Evolutionary conservation across 352 stramenopile species (phyloP).

Genomic region (Phytophthora megakarya): DNA sequence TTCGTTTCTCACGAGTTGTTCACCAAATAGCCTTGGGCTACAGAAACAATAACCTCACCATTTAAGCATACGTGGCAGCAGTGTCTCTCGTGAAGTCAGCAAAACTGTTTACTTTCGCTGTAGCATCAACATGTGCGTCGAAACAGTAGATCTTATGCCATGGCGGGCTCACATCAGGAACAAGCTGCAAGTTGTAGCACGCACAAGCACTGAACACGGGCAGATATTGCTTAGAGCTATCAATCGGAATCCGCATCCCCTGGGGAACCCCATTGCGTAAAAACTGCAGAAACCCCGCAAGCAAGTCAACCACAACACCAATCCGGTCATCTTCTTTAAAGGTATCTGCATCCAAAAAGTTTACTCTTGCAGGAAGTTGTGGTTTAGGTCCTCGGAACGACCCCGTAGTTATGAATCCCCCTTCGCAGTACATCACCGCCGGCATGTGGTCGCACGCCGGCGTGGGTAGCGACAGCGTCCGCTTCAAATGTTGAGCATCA

Average conservation of each 20-base stretch:
- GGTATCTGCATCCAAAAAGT: constrained; percentile 49
- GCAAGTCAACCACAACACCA: constrained; percentile 60
- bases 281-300: constrained; percentile 61
- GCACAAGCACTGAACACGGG: constrained; percentile 62
- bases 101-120: neutral
- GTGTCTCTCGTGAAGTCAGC: neutral
- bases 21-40: neutral
- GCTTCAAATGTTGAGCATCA: constrained; percentile 43
- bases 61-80: constrained; percentile 5
- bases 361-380: constrained; percentile 43
- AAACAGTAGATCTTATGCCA: constrained; percentile 56
- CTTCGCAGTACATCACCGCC: constrained; percentile 78
- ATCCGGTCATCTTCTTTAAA: constrained; percentile 61
- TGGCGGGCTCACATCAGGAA: constrained; percentile 37
- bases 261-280: constrained; percentile 52
- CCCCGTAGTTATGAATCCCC: constrained; percentile 69
- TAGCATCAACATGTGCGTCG: neutral
- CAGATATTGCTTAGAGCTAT: constrained; percentile 44
- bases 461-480: constrained; percentile 52
- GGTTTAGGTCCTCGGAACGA: constrained; percentile 62
- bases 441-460: constrained; percentile 69
- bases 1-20: no score
- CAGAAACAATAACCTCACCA: neutral
- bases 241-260: constrained; percentile 48
- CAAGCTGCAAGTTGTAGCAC: constrained; percentile 62